Evolutionary conservation across 2,329 filamentous ascomycete species (phyloP), one percentile per base, ranked within the genome.

Genomic region (Neoarthrinium moseri): DNA sequence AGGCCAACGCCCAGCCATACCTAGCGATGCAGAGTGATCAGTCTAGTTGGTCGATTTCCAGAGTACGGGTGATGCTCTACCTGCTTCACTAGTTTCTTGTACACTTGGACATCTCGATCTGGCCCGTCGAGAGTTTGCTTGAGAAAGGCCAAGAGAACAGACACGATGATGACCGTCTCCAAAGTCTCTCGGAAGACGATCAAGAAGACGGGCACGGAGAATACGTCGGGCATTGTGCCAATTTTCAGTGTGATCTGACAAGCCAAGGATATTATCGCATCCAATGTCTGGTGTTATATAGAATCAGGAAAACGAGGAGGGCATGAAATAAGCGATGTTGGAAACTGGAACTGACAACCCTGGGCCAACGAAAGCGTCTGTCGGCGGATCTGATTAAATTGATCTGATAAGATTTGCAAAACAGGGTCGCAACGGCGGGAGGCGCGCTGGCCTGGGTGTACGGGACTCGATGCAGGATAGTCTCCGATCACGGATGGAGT

Each of bases 111-210:
- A 69, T 91, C 84, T 48, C 76, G 68, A 45, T 83, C 74, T 8
- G 84, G 80, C 1, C 81, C 81, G 49, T 73, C 74, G 29, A 95
- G 77, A 3, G 86, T 88, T 64, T 94, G 87, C 66, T 92, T 94
- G 48, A 95, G 71, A 63, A 94, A 95, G 18, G 89, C 83, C 32
- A 95, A 78, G 26, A 95, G 74, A n/a, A 95, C 86, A 0, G 90
- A 92, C 51, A 95, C 83, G 56, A 95, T 88, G 60, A 95, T 90
- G 59, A 80, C 84, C 1, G 86, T 87, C 72, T 95, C 90, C 38
- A 95, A 73, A 33, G 83, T 83, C 70, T 95, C 91, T 61, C 91
- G 84, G 64, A 95, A 94, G 69, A 89, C 84, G 64, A 96, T 88
- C 72, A 96, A 91, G 72, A 95, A 95, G 45, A 95, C 61, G 13